Evolutionary conservation across 2,329 filamentous ascomycete genomes (phyloP), one percentile per base, ranked within the genome.

Genomic region (Myrmaecium sp.): DNA sequence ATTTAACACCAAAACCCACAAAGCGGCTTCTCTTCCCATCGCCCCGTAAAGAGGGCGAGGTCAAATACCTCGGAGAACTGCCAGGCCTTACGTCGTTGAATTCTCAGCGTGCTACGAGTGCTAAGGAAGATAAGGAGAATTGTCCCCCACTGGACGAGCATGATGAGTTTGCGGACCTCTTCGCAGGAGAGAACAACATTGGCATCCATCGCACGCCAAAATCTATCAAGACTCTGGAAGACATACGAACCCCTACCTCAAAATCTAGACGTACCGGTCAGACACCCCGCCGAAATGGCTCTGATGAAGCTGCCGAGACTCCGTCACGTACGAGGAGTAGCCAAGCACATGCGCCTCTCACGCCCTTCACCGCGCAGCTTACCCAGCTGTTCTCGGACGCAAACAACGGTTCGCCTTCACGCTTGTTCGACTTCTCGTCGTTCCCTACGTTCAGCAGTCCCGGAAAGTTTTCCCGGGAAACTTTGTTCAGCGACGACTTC

Each of bases 1-100:
- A 60, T 26, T 43, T 67, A 9, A 70, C 67, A 4, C 66, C 68
- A 3, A 69, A 60, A 40, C 62, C 66, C 13, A 83, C 76, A 1
- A 64, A 76, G 33, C 64, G 81, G 31, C 51, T 84, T 3, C 59
- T 89, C 1, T 89, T 89, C 41, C 76, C 80, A 1, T 83, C 77
- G 0, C 79, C 79, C 2, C 64, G 72, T 22, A 76, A 75, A 36
- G 66, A 70, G 16, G 67, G 64, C 18, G 59, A 68, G 23, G 54
- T 63, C 1, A 80, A 71, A 43, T 63, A 67, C 13, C 57, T 80
- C 3, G 63, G 65, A 25, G 68, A 74, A 46, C 49, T 17, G 27
- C 36, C 29, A 29, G 40, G 11, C 8, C 26, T n/a, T n/a, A n/a
- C n/a, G n/a, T n/a, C n/a, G n/a, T n/a, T n/a, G n/a, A n/a, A n/a